Base-by-base conservation (phyloP, 2,329 filamentous ascomycete genomes). In the Neofusicoccum ribis region DNA sequence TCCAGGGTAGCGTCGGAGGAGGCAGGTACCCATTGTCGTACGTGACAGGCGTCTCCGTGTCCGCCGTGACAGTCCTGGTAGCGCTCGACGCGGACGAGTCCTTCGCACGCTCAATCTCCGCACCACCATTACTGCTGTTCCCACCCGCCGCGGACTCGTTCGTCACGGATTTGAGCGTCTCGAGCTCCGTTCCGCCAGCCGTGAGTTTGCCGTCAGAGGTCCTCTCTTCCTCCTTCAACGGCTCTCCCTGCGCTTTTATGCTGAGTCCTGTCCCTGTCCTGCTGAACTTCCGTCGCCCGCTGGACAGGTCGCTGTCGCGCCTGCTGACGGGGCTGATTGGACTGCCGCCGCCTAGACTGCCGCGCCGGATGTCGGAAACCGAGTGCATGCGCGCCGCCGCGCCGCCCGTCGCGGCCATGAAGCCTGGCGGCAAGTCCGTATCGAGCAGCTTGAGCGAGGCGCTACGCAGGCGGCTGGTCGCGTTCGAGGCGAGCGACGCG, bases 1-100 rank as follows among this genome's bases (percentile, higher is more conserved):
- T 83, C 80, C 85, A 86, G 0, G 86, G 80, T 2, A 81, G 69
- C 64, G 80, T 79, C 1, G 80, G 79, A 5, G 80, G 80, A 34
- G 77, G 75, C 23, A 76, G 68, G 68, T 81, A 82, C 67, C 79
- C 79, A 56, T 76, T 80, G 23, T 72, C 67, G 64, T 76, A 77
- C 74, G 23, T 9, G 34, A 61, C 14, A 6, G 9, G 52, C 5
- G 49, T 47, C 2, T 69, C 66, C 47, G 71, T 70, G 49, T 60
- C 56, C 9, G 17, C 31, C 15, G 56, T 60, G 14, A 60, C 43
- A 1, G 52, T 60, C 17, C 46, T 15, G 2, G 44, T 58, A 14
- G 39, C 44, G 36, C 51, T 64, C 46, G 47, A 46, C 34, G 50
- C 37, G 5, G 46, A 39, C 27, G 52, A 34, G 36, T 65, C 36